Evolutionary conservation across 2,329 filamentous ascomycete species (phyloP).

Genomic region (Stachybotrys echinatus): DNA sequence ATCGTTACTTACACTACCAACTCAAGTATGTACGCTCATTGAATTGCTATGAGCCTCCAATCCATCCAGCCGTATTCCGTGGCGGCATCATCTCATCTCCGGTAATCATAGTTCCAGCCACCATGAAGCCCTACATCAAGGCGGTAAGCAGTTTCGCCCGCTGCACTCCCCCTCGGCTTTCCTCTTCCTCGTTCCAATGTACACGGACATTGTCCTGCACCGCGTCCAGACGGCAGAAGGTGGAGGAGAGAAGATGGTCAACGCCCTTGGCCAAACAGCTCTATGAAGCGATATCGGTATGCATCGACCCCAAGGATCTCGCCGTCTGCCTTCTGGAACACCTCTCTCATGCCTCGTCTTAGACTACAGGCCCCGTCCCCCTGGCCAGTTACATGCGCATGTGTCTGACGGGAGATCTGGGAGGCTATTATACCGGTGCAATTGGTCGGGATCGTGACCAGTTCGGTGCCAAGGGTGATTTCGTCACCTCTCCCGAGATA

Average conservation of each 20-base stretch:
- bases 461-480: slow-evolving; percentile 91
- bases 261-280: slow-evolving; percentile 87
- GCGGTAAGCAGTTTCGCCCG: slow-evolving; percentile 4
- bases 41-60: no score
- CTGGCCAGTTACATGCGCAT: slow-evolving; percentile 97
- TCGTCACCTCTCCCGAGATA: slow-evolving; percentile 95
- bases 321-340: not conserved
- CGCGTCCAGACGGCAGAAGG: slow-evolving; percentile 15
- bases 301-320: slow-evolving; percentile 4
- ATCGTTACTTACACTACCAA: not conserved
- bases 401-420: slow-evolving; percentile 85
- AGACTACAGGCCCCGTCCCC: slow-evolving; percentile 80
- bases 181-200: slow-evolving; percentile 6
- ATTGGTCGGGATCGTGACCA: slow-evolving; percentile 68
- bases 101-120: not conserved
- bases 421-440: slow-evolving; percentile 87
- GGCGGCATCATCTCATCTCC: no score
- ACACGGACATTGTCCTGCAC: slow-evolving; percentile 20
- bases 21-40: no score
- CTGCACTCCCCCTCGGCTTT: slow-evolving; percentile 5
- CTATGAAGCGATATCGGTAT: slow-evolving; percentile 78
- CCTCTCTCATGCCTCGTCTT: not conserved
- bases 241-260: slow-evolving; percentile 67
- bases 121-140: not conserved
- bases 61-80: no score